Conservation (phyloP, 2,329 filamentous ascomycete species). For the Exophiala xenobiotica region DNA sequence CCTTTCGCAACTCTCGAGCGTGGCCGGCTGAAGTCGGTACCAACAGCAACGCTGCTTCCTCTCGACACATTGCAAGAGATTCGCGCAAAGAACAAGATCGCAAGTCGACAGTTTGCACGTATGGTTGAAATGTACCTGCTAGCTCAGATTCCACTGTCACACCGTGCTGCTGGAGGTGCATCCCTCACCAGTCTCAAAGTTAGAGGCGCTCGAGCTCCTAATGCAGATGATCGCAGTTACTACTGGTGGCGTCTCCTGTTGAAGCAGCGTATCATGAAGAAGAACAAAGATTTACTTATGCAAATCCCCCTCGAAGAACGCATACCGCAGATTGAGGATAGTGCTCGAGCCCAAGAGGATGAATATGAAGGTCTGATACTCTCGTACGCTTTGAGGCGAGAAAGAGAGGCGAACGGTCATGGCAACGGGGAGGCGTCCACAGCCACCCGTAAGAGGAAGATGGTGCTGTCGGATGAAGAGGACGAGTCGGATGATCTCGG, state of each 20-base stretch:
- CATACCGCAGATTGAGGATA: constrained; percentile 60
- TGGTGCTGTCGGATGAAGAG: constrained; percentile 32
- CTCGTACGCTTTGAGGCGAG: constrained; percentile 37
- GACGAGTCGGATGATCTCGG: constrained; percentile 23
- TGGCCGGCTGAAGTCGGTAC: constrained; percentile 41
- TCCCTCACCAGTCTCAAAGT: constrained; percentile 53
- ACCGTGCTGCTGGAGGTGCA: constrained; percentile 50
- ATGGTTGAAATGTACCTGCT: constrained; percentile 64
- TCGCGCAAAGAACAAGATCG: constrained; percentile 57
- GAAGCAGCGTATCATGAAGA: constrained; percentile 62
- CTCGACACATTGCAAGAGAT: constrained; percentile 50
- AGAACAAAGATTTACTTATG: constrained; percentile 59
- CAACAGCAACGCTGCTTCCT: constrained; percentile 57
- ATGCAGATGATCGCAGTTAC: constrained; percentile 59
- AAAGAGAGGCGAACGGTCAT: constrained; percentile 28
- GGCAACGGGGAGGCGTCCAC: constrained; percentile 31
- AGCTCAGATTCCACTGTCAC: constrained; percentile 51
- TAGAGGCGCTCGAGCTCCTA: constrained; percentile 46
- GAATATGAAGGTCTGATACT: constrained; percentile 59
- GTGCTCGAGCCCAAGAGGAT: constrained; percentile 56
- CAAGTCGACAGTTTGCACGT: constrained; percentile 60
- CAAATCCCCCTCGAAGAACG: constrained; percentile 59
- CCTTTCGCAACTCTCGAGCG: constrained; percentile 36
- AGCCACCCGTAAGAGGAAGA: constrained; percentile 32
- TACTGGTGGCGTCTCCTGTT: constrained; percentile 66